Percentiles rank a stretch among this genome's conserved stretches.
These are phyloP conservation scores for Acanthamoeba triangularis DNA, from an alignment of 208 protist genomes.

Conservation along the genomic window DNA sequence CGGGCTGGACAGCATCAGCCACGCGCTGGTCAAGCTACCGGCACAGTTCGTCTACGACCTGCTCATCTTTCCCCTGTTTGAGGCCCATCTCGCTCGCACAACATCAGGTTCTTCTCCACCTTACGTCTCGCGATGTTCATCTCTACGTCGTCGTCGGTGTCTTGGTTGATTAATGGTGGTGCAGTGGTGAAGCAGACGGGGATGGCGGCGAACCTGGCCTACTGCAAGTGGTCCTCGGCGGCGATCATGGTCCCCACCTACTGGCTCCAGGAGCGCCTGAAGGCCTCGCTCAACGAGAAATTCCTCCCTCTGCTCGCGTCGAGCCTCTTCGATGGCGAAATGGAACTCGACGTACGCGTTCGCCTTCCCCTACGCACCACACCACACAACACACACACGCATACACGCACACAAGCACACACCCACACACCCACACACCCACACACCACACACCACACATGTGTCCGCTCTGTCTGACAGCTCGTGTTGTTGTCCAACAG, in stretches of 20 bases:
- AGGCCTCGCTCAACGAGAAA: neutral
- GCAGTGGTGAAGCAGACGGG: too few relatives aligned
- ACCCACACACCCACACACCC: too few relatives aligned
- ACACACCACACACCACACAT: too few relatives aligned
- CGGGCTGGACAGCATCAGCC: neutral
- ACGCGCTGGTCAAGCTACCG: neutral
- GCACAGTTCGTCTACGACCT: neutral
- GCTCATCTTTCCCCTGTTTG: neutral
- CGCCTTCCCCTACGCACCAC: too few relatives aligned
- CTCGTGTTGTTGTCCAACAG: neutral
- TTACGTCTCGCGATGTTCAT: neutral
- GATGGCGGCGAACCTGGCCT: neutral
- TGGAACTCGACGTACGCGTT: neutral
- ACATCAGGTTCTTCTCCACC: neutral
- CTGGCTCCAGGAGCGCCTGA: neutral
- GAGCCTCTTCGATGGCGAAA: neutral
- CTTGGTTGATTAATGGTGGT: neutral
- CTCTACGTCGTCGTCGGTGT: neutral
- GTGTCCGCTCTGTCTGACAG: too few relatives aligned
- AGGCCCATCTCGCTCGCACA: neutral
- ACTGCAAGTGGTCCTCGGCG: neutral
- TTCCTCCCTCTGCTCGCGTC: neutral
- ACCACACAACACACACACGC: neutral
- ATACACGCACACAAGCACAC: too few relatives aligned
- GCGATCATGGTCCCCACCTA: neutral